phyloP scores from a whole-genome alignment of 345 rosid genomes.

The Camelina neglecta region DNA sequence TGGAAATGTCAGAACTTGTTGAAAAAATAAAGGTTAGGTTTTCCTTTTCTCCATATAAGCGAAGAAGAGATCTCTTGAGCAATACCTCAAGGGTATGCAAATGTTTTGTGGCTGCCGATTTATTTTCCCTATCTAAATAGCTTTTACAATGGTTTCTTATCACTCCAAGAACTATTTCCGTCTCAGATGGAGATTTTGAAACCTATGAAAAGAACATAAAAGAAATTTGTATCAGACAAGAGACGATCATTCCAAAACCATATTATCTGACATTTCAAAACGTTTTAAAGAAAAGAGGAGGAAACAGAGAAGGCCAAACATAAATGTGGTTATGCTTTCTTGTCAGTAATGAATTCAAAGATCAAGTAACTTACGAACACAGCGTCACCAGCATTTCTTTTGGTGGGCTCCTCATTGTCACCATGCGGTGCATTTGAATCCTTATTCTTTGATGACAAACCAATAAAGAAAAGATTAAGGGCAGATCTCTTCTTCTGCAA shows the following conservation, averaged over 20 bases:
- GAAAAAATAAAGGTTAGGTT: background rate
- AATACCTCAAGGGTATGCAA: conserved; percentile 79
- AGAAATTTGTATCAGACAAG: conserved; percentile 11
- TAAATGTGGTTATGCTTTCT: conserved; percentile 18
- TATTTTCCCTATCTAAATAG: conserved; percentile 61
- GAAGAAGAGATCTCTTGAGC: conserved; percentile 13
- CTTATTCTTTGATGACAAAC: conserved; percentile 60
- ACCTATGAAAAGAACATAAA: conserved; percentile 51
- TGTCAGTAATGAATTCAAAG: conserved; percentile 21
- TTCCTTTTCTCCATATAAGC: conserved; percentile 21
- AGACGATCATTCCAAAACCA: conserved; percentile 8
- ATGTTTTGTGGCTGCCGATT: conserved; percentile 70
- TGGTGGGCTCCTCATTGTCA: conserved; percentile 54
- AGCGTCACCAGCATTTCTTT: conserved; percentile 67
- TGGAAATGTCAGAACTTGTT: conserved; percentile 41
- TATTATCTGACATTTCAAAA: conserved; percentile 11
- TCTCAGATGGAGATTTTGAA: conserved; percentile 84
- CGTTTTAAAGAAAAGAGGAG: background rate
- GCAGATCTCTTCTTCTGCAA: conserved; percentile 79
- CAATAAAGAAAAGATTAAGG: conserved; percentile 77
- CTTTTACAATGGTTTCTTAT: conserved; percentile 74
- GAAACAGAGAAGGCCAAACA: background rate
- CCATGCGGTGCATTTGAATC: conserved; percentile 46
- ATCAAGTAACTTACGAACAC: conserved; percentile 66
- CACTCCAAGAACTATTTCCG: conserved; percentile 89